Base-by-base conservation (phyloP, 1,139 yeast species). In the Yamadazyma aaseri region DNA sequence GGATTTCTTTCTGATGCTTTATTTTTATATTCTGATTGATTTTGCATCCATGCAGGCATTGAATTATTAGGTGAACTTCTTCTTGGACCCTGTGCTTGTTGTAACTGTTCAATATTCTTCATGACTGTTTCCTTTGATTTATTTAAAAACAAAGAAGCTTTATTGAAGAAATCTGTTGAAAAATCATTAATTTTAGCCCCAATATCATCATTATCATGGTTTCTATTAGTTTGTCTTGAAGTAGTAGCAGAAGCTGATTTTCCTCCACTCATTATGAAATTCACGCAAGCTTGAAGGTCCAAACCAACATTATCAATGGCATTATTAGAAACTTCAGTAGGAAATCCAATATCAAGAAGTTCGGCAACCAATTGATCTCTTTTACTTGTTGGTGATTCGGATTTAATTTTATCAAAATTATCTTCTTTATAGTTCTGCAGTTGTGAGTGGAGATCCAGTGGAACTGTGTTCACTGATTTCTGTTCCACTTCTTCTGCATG, bases 21-120 rank as follows among this genome's bases (percentile, higher is more conserved):
- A n/a, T 51, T 47, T 38, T 71, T 75, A 51, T 76, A 73, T 48
- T 53, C 66, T 29, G 60, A 69, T 49, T 74, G 81, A 42, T 76
- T 72, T 39, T 67, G 71, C 92, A 86, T 82, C 96, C 96, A 86
- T 3, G 83, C 79, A 0, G 96, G 96, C 40, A 73, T 60, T 11
- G 74, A 73, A 35, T 69, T 69, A 31, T 55, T 34, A 3, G 42
- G 32, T 41, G 34, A 60, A 4, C 40, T 18, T 26, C 42, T 32
- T 5, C 35, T 36, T 14, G 20, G 17, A 26, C 28, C 14, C 56
- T 62, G 41, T 17, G 35, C 45, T 10, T 55, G 55, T 42, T 77
- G 77, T 44, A 81, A 76, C 48, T 75, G 76, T 37, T 79, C 85
- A 28, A 84, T 63, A 26, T 86, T 85, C 47, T 79, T 78, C 46